Evolutionary conservation across 1,284 basidiomycete species (phyloP), one percentile per base, ranked within the genome.

Genomic region (Lentinula novae-zelandiae): DNA sequence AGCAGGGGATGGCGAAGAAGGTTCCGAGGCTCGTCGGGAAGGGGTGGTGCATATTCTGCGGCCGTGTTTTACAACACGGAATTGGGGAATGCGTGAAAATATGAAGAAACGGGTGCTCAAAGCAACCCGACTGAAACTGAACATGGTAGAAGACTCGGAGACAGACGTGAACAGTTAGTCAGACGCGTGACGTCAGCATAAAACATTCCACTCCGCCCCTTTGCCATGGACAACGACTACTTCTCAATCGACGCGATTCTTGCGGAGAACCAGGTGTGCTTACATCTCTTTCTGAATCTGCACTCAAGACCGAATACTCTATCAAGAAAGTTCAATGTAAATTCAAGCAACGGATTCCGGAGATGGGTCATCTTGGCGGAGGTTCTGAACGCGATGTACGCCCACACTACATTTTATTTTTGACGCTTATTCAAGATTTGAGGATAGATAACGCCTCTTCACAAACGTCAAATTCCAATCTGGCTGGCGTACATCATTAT

Each of bases 171-270:
- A 42, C 13, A 46, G 22, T 27, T 27, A 1, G 52, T 48, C 33
- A 44, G 15, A 50, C 38, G 54, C 60, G 53, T 49, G 53, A 52
- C 50, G 54, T 46, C 49, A 34, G 49, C 49, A 34, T 4, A 12
- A n/a, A 22, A 57, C 20, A 54, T 17, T 36, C 38, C 48, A 3
- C 36, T 55, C 31, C 36, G 22, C 20, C 48, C 22, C 55, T 48
- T 49, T 62, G 46, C 49, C 57, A 93, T 93, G 92, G 90, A 95
- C 63, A 81, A 87, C 68, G 91, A 94, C 70, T 96, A 95, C 72
- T 95, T 90, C 73, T 93, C 90, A 0, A 83, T 95, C 58, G 90
- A 93, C 59, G 84, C 91, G 4, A 95, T 96, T 64, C 82, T 96
- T 20, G 89, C 93, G 15, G 93, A 95, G 69, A 95, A 95, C 68